Conservation (phyloP, 75 land plant genomes). For the Selaginella tamariscina region DNA sequence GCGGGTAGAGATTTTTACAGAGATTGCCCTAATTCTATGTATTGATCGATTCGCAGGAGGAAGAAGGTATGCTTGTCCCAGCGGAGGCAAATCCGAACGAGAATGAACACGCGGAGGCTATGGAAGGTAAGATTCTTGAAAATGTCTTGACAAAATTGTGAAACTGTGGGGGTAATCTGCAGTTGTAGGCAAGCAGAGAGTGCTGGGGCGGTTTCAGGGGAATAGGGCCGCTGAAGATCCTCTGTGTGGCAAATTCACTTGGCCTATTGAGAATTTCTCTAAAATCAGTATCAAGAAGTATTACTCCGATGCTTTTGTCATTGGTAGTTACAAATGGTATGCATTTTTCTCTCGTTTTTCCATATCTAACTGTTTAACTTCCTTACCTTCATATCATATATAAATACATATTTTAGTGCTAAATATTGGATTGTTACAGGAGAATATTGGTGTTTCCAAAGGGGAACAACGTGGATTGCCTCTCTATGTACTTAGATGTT, state of each 20-base stretch:
- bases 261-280: slow-evolving; percentile 10
- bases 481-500: slow-evolving; percentile 12
- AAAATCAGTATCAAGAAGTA: background rate
- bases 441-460: slow-evolving; percentile 3
- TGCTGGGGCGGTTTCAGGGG: background rate
- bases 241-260: slow-evolving; percentile 6
- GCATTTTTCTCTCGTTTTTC: background rate
- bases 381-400: background rate
- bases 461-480: slow-evolving; percentile 12
- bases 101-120: background rate
- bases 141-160: background rate
- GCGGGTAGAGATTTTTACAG: background rate
- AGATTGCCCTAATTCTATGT: slow-evolving; percentile 2
- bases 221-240: slow-evolving; percentile 1
- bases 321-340: slow-evolving; percentile 8
- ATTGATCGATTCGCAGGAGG: background rate
- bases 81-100: background rate
- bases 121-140: slow-evolving; percentile 5
- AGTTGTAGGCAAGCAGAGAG: slow-evolving; percentile 2
- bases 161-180: too few species aligned
- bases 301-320: slow-evolving; percentile 7
- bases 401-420: background rate
- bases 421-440: background rate
- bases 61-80: slow-evolving; percentile 4
- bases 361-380: background rate